phyloP scores from a whole-genome alignment of 2,329 filamentous ascomycete species.

The Orbilia quercus region DNA sequence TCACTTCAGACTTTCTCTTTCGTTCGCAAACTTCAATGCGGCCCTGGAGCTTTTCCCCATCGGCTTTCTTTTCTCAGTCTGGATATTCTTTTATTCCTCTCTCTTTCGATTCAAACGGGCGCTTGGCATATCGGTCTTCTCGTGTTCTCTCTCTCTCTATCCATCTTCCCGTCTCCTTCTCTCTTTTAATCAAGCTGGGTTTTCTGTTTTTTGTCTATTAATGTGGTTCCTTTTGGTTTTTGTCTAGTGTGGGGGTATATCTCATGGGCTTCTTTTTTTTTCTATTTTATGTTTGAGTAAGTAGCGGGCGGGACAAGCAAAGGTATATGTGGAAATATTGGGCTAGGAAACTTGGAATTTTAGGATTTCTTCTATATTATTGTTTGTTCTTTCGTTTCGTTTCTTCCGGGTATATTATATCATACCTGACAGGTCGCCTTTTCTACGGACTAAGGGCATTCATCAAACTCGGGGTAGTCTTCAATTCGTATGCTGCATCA shows the following conservation, averaged over 20 bases:
- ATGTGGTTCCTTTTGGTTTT: conserved; percentile 23
- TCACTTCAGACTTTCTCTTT: conserved; percentile 41
- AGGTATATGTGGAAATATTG: conserved; percentile 36
- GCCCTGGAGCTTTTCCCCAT: conserved; percentile 5
- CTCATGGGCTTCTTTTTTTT: conserved; percentile 33
- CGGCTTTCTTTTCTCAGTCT: conserved; percentile 22
- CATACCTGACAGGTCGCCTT: too few species aligned
- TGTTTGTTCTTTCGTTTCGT: conserved; percentile 20
- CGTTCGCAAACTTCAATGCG: conserved; percentile 5
- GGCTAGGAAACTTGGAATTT: conserved; percentile 23
- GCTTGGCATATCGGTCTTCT: conserved; percentile 50
- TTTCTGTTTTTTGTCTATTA: conserved; percentile 38
- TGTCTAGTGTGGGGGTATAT: conserved; percentile 37
- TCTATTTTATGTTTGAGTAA: conserved; percentile 43
- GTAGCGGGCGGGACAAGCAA: conserved; percentile 30
- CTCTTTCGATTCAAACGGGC: conserved; percentile 50
- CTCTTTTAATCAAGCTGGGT: conserved; percentile 35
- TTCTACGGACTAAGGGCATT: conserved; percentile 3
- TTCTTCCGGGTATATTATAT: background rate
- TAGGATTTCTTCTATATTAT: conserved; percentile 16
- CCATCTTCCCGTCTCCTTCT: conserved; percentile 28
- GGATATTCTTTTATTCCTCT: conserved; percentile 11
- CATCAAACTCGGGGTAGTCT: conserved; percentile 21
- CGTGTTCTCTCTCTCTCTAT: conserved; percentile 19
- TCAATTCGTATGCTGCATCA: conserved; percentile 33